Evolutionary conservation across 805 yeast species (phyloP), one percentile per base, ranked within the genome.

Genomic region (Diddensiella transvaalensis): DNA sequence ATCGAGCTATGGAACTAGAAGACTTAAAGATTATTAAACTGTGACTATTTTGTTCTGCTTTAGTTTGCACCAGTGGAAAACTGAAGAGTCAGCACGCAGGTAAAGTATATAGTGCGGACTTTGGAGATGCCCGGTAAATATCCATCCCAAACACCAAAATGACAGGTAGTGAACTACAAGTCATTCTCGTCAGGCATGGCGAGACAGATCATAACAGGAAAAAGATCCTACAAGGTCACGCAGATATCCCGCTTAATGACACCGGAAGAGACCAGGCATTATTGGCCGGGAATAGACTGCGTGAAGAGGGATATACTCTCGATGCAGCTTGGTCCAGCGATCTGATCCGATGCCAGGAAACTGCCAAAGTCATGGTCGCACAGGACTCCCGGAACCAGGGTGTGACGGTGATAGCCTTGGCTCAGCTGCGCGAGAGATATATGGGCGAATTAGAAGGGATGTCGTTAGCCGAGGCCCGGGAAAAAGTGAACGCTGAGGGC

Each of bases 381-480:
- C 53, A 69, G 15, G 53, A 59, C 2, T 49, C 58, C 29, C 64
- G 60, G 32, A 59, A 46, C 15, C 49, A 50, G 2, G 40, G 40
- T n/a, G 8, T 44, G 21, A 23, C 29, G 13, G 33, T 22, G 3
- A 24, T 10, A 2, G 35, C 21, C 22, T 11, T 65, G 40, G 24
- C 21, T 5, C 26, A 37, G 36, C 69, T 85, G 36, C 73, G 96
- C 54, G 96, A 87, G 59, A 71, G 95, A 40, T 63, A 70, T 44
- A 85, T 87, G 95, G 96, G 95, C 1, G 75, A 72, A 5, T 82
- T 83, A 23, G 87, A 87, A 63, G 95, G 95, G 2, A 79, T 84
- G 86, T 70, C 73, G 40, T 69, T 86, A 29, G 64, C 61, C 23
- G 89, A 84, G 39, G 96, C 95, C 1, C 68, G 72, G 24, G 59